phyloP scores from a whole-genome alignment of 441 rosid genomes.

The Eutrema salsugineum region DNA sequence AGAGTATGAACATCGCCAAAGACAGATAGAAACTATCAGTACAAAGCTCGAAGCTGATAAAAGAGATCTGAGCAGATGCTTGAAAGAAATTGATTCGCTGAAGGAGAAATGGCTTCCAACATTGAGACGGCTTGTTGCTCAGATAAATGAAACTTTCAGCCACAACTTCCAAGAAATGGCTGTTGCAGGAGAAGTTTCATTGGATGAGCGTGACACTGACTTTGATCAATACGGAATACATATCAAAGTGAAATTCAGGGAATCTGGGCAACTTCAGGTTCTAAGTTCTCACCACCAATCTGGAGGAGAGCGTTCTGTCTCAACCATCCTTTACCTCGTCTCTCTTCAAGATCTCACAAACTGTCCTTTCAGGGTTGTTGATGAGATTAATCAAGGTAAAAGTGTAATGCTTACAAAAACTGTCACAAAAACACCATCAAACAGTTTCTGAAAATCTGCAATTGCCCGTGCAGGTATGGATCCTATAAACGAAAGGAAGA shows the following conservation, averaged over 20 bases:
- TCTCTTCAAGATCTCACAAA: conserved; percentile 97
- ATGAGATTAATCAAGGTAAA: conserved; percentile 97
- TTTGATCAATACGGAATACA: conserved; percentile 87
- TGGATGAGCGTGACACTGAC: conserved; percentile 87
- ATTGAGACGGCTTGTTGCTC: conserved; percentile 76
- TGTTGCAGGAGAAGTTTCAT: conserved; percentile 90
- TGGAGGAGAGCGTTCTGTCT: conserved; percentile 98
- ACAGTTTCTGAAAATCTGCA: not conserved
- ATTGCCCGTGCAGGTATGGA: conserved; percentile 74
- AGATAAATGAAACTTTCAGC: conserved; percentile 87
- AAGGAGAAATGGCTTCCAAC: conserved; percentile 94
- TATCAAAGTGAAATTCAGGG: conserved; percentile 95
- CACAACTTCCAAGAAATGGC: conserved; percentile 97
- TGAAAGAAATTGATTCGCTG: conserved; percentile 63
- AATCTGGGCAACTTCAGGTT: conserved; percentile 84
- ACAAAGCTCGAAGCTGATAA: conserved; percentile 70
- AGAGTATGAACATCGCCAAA: conserved; percentile 80
- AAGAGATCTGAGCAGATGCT: conserved; percentile 47
- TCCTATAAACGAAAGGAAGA: conserved; percentile 93
- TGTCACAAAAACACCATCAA: not conserved
- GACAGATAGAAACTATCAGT: conserved; percentile 54
- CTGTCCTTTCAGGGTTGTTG: conserved; percentile 97
- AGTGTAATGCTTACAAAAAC: not conserved
- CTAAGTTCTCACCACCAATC: conserved; percentile 96
- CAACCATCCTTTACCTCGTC: conserved; percentile 93